Conservation (phyloP, 2,329 filamentous ascomycete species). For the Aspergillus awamori region DNA sequence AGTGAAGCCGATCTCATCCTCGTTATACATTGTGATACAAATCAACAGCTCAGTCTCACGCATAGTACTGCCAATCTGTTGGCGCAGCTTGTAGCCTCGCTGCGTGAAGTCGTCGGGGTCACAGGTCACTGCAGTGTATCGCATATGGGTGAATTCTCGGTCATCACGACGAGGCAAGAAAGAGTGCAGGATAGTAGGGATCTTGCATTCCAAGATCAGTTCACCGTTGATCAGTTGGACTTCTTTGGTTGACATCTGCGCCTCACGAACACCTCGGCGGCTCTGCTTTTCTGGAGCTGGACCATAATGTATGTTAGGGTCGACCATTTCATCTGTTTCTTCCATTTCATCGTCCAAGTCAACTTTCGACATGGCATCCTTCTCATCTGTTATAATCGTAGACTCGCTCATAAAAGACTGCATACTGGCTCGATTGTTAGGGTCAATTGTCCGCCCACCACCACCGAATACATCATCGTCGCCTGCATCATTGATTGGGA, state of each 20-base stretch:
- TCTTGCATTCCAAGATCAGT: constrained; percentile 97
- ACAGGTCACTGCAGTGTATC: constrained; percentile 97
- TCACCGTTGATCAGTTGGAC: constrained; percentile 97
- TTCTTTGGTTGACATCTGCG: constrained; percentile 89
- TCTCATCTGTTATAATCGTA: constrained; percentile 59
- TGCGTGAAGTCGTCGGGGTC: constrained; percentile 92
- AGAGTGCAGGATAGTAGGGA: constrained; percentile 96
- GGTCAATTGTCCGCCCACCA: constrained; percentile 41
- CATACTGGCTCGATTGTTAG: constrained; percentile 60
- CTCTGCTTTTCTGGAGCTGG: constrained; percentile 85
- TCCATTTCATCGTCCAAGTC: constrained; percentile 52
- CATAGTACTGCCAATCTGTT: constrained; percentile 79
- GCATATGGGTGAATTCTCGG: constrained; percentile 97
- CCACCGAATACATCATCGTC: constrained; percentile 73
- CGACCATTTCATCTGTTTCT: constrained; percentile 59
- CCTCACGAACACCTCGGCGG: constrained; percentile 80
- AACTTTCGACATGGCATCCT: constrained; percentile 45
- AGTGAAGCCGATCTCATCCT: constrained; percentile 94
- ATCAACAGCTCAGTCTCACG: constrained; percentile 96
- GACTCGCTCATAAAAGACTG: constrained; percentile 65
- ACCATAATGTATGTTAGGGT: constrained; percentile 70
- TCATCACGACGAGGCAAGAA: constrained; percentile 92
- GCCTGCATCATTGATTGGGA: constrained; percentile 53
- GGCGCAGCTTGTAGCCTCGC: constrained; percentile 87
- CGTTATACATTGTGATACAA: constrained; percentile 98